Percentiles rank a stretch among this genome's conserved stretches.
phyloP scores from a whole-genome alignment of 208 protist genomes.

The Chromosphaera perkinsii region DNA sequence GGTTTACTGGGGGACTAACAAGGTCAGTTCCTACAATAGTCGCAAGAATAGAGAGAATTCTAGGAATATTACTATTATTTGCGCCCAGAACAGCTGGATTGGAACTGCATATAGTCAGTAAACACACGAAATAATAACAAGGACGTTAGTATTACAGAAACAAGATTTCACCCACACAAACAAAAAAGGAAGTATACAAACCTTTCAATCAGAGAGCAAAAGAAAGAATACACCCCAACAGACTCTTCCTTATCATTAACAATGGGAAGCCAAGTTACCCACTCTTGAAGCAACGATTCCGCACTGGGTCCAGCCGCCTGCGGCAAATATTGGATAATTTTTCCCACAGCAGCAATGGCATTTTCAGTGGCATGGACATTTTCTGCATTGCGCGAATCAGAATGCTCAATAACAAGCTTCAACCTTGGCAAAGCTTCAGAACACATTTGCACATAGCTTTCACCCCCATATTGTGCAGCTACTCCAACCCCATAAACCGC shows the following conservation, averaged over 20 bases:
- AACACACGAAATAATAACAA: too few relatives aligned
- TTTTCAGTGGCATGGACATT: conserved; percentile 46
- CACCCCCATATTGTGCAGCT: conserved; percentile 43
- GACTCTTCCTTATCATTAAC: conserved; percentile 21
- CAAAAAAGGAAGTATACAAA: not conserved
- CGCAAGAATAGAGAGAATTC: too few relatives aligned
- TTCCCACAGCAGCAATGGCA: conserved; percentile 49
- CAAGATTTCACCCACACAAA: too few relatives aligned
- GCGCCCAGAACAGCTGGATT: too few relatives aligned
- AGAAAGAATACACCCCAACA: conserved; percentile 1
- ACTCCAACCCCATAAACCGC: conserved; percentile 63
- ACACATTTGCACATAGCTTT: not conserved
- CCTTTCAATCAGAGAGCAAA: conserved; percentile 21
- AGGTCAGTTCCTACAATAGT: too few relatives aligned
- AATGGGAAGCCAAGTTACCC: conserved; percentile 24
- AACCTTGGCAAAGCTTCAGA: not conserved
- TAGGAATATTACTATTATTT: too few relatives aligned
- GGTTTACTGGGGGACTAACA: too few relatives aligned
- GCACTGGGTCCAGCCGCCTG: too few relatives aligned
- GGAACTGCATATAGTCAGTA: too few relatives aligned
- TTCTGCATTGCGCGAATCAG: conserved; percentile 3
- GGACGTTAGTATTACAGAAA: too few relatives aligned
- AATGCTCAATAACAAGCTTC: conserved; percentile 11
- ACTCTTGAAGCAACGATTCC: conserved; percentile 14
- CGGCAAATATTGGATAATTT: conserved; percentile 28